Conservation (phyloP, 495 filamentous ascomycete genomes). For the Penicillium subrubescens region DNA sequence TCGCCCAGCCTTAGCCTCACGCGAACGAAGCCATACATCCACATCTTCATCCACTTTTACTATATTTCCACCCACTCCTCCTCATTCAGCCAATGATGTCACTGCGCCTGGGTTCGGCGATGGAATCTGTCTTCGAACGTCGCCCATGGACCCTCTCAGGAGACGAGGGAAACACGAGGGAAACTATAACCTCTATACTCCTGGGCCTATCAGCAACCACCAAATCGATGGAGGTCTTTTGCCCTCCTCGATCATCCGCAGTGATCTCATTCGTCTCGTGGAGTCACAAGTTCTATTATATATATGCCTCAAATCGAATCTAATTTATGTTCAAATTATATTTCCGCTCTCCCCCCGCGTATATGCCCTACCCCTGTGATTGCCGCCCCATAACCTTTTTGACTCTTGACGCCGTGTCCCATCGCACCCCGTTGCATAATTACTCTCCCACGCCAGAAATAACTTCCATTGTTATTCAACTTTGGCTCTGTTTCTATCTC, state of each 20-base stretch:
- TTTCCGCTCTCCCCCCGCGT: neutral
- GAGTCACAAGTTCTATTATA: slow-evolving; percentile 13
- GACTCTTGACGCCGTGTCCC: neutral
- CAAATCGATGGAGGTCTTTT: slow-evolving; percentile 8
- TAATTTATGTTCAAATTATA: neutral
- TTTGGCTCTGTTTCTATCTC: slow-evolving; percentile 5
- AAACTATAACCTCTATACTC: neutral
- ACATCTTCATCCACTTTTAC: neutral
- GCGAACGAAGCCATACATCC: neutral
- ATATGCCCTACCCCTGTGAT: slow-evolving; percentile 22
- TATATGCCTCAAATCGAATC: slow-evolving; percentile 15
- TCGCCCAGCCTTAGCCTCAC: slow-evolving; percentile 5
- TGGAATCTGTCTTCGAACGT: slow-evolving; percentile 8
- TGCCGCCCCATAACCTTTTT: slow-evolving; percentile 15
- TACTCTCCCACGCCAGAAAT: neutral
- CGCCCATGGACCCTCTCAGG: slow-evolving; percentile 9
- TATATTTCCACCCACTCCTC: neutral
- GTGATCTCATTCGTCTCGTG: slow-evolving; percentile 23
- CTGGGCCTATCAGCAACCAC: slow-evolving; percentile 19
- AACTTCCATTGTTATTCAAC: slow-evolving; percentile 7
- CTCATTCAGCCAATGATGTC: slow-evolving; percentile 35
- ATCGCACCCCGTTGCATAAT: neutral
- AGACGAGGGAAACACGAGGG: slow-evolving; percentile 8
- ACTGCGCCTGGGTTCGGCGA: slow-evolving; percentile 16
- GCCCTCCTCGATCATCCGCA: slow-evolving; percentile 13